These are phyloP conservation scores for Dentipellis sp. DNA, from an alignment of 768 basidiomycete genomes.

Conservation along the genomic window DNA sequence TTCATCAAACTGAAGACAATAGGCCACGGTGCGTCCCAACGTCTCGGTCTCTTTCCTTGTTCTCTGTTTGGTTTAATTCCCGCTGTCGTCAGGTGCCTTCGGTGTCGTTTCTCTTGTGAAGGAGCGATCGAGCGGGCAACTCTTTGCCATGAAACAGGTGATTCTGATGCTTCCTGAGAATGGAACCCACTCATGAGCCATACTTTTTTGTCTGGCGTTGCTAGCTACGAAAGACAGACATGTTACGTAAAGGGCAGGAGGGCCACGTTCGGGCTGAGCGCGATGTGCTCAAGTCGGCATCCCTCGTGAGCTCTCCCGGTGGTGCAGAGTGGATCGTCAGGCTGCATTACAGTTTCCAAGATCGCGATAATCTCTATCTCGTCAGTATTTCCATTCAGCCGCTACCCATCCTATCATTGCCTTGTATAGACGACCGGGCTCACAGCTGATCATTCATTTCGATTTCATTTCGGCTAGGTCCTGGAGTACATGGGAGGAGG, in stretches of 20 bases:
- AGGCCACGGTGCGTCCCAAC: constrained; percentile 61
- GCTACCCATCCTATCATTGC: constrained; percentile 2
- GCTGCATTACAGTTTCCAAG: constrained; percentile 90
- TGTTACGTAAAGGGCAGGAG: constrained; percentile 95
- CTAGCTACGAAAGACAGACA: constrained; percentile 80
- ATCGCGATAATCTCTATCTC: constrained; percentile 90
- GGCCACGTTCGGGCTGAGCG: constrained; percentile 95
- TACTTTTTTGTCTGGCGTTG: constrained; percentile 15
- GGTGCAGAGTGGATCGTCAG: constrained; percentile 91
- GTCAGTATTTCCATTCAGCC: constrained; percentile 35
- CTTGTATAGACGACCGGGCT: constrained; percentile 9
- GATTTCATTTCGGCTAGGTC: constrained; percentile 59
- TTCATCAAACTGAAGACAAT: constrained; percentile 91
- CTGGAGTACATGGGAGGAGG: constrained; percentile 96
- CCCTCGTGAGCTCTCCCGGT: constrained; percentile 63
- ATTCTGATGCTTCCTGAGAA: background rate
- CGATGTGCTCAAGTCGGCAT: constrained; percentile 87
- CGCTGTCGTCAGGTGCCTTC: constrained; percentile 67
- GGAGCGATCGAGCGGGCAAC: constrained; percentile 66
- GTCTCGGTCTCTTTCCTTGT: constrained; percentile 13
- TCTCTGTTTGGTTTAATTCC: background rate
- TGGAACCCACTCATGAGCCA: constrained; percentile 16
- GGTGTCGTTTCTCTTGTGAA: constrained; percentile 91
- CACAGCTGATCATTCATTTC: constrained; percentile 37
- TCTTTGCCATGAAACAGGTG: constrained; percentile 98